phyloP scores from a whole-genome alignment of 345 rosid genomes.

The Raphanus sativus region DNA sequence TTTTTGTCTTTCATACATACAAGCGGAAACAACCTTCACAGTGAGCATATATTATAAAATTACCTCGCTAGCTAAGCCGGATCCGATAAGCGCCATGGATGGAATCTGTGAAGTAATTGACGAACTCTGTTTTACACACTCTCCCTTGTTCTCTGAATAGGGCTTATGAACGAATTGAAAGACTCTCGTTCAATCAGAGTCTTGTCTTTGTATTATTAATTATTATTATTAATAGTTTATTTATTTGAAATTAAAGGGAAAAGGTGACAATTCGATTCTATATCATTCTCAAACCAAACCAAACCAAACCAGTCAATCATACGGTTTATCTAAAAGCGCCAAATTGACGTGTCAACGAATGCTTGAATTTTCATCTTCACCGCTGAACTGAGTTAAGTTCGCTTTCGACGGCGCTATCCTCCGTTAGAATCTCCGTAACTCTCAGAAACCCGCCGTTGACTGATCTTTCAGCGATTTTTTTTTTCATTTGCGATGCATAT shows the following conservation, averaged over 20 bases:
- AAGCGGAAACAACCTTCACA: not conserved
- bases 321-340: constrained; percentile 54
- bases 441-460: too few relatives aligned
- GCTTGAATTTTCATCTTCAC: too few relatives aligned
- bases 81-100: constrained; percentile 48
- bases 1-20: constrained; percentile 1
- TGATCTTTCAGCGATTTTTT: too few relatives aligned
- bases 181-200: not conserved
- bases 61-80: constrained; percentile 46
- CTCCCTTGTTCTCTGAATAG: not conserved
- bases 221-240: too few relatives aligned
- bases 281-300: constrained; percentile 4
- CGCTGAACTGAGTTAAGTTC: too few relatives aligned
- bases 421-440: too few relatives aligned
- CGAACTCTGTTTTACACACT: not conserved
- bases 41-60: not conserved
- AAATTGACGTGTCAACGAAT: constrained; percentile 84
- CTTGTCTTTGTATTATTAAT: not conserved
- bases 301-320: constrained; percentile 5
- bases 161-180: not conserved
- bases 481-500: too few relatives aligned
- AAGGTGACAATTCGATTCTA: not conserved
- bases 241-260: not conserved
- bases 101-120: constrained; percentile 22
- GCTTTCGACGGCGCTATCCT: too few relatives aligned